phyloP scores from a whole-genome alignment of 306 rosid genomes.

The Glycyrrhiza uralensis region DNA sequence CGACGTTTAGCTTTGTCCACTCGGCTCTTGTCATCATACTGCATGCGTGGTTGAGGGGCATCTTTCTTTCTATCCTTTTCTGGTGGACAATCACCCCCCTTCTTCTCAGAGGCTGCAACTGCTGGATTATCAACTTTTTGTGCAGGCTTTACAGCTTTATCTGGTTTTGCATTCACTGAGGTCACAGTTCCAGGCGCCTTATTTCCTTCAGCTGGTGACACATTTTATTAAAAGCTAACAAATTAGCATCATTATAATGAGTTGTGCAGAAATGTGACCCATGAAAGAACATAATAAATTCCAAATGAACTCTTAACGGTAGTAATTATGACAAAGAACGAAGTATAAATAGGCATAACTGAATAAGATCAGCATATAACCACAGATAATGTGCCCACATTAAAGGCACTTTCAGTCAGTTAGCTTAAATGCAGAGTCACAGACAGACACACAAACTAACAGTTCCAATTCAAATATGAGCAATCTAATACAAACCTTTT shows the following conservation, averaged over 20 bases:
- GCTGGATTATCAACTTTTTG: slow-evolving; percentile 46
- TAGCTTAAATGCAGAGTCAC: slow-evolving; percentile 4
- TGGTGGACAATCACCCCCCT: slow-evolving; percentile 44
- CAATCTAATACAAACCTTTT: slow-evolving; percentile 36
- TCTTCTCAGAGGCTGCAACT: slow-evolving; percentile 49
- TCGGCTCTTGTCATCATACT: slow-evolving; percentile 54
- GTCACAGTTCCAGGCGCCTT: slow-evolving; percentile 38
- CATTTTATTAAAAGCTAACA: slow-evolving; percentile 8
- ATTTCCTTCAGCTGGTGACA: slow-evolving; percentile 43
- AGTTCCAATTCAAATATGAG: slow-evolving; percentile 1
- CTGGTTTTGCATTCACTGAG: slow-evolving; percentile 35
- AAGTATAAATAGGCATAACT: neutral
- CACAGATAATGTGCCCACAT: neutral
- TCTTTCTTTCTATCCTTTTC: slow-evolving; percentile 66
- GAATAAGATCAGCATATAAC: neutral
- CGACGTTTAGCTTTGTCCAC: slow-evolving; percentile 67
- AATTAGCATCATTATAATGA: slow-evolving; percentile 17
- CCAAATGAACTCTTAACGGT: neutral
- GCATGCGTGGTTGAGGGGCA: slow-evolving; percentile 68
- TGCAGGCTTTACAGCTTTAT: slow-evolving; percentile 37
- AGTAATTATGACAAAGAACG: neutral
- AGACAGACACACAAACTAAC: neutral
- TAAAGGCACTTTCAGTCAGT: neutral
- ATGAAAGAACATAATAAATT: neutral
- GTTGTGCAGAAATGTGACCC: neutral